These are phyloP conservation scores for Pecoramyces ruminantium DNA, from an alignment of 192 early-diverging fungal species.

Conservation along the genomic window DNA sequence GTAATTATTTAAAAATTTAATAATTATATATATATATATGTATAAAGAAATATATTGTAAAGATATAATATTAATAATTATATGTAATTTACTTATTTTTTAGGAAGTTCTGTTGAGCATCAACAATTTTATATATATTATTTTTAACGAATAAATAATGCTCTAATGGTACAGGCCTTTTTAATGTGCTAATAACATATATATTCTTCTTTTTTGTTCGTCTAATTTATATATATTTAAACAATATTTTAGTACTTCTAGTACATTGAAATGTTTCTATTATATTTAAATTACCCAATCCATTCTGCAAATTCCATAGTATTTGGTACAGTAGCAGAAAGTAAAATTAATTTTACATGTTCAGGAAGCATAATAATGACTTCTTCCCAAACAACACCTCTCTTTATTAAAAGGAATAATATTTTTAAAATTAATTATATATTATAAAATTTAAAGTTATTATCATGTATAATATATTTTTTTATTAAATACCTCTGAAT, in stretches of 20 bases:
- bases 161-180: slow-evolving; percentile 88
- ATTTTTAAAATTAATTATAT: background rate
- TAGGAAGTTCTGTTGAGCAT: slow-evolving; percentile 47
- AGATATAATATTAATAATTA: too few species aligned
- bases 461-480: too few species aligned
- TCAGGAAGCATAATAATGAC: slow-evolving; percentile 97
- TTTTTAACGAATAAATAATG: slow-evolving; percentile 79
- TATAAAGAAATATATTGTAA: background rate
- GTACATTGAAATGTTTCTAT: too few species aligned
- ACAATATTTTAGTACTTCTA: too few species aligned
- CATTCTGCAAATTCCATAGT: slow-evolving; percentile 97
- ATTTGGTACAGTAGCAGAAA: slow-evolving; percentile 96
- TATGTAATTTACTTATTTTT: slow-evolving; percentile 30
- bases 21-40: slow-evolving; percentile 1
- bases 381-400: slow-evolving; percentile 98
- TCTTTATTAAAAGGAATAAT: slow-evolving; percentile 12
- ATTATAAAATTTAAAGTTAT: background rate
- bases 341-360: slow-evolving; percentile 82
- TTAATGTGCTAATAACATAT: slow-evolving; percentile 85
- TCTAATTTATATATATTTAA: slow-evolving; percentile 11
- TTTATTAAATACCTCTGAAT: slow-evolving; percentile 37
- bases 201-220: slow-evolving; percentile 95
- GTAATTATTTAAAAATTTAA: too few species aligned
- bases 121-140: slow-evolving; percentile 80
- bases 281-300: slow-evolving; percentile 74